phyloP scores from a whole-genome alignment of 805 yeast genomes.

The Teunomyces panamensis region DNA sequence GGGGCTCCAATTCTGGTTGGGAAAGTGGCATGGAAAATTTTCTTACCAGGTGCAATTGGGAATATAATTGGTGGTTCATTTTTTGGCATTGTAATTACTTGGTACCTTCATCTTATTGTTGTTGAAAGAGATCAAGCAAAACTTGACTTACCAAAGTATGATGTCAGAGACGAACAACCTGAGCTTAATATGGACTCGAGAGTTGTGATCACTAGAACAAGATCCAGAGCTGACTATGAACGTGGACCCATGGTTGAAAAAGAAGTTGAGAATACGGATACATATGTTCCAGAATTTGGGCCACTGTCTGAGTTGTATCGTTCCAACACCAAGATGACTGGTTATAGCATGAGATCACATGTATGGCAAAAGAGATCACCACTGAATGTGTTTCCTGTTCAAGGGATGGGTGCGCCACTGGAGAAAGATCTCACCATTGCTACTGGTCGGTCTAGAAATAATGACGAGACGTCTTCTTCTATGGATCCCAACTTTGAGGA shows the following conservation, averaged over 20 bases:
- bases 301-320: slow-evolving; percentile 6
- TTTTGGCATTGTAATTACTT: slow-evolving; percentile 64
- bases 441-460: slow-evolving; percentile 11
- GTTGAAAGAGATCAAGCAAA: slow-evolving; percentile 67
- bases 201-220: slow-evolving; percentile 49
- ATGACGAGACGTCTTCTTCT: background rate
- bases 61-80: slow-evolving; percentile 76
- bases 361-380: slow-evolving; percentile 45
- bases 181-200: slow-evolving; percentile 74
- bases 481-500: slow-evolving; percentile 4
- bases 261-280: background rate
- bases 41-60: slow-evolving; percentile 71
- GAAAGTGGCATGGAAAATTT: slow-evolving; percentile 64
- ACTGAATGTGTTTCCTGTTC: slow-evolving; percentile 75
- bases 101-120: slow-evolving; percentile 67
- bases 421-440: slow-evolving; percentile 59
- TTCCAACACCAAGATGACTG: slow-evolving; percentile 10
- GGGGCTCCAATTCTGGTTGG: slow-evolving; percentile 64
- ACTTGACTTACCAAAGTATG: slow-evolving; percentile 64
- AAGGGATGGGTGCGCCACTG: slow-evolving; percentile 71
- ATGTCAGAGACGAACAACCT: slow-evolving; percentile 77
- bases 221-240: slow-evolving; percentile 5
- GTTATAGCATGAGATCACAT: slow-evolving; percentile 3
- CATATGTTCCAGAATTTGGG: background rate
- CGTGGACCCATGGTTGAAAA: slow-evolving; percentile 2